Conservation (phyloP, 305 asterid genomes). For the Withania somnifera region DNA sequence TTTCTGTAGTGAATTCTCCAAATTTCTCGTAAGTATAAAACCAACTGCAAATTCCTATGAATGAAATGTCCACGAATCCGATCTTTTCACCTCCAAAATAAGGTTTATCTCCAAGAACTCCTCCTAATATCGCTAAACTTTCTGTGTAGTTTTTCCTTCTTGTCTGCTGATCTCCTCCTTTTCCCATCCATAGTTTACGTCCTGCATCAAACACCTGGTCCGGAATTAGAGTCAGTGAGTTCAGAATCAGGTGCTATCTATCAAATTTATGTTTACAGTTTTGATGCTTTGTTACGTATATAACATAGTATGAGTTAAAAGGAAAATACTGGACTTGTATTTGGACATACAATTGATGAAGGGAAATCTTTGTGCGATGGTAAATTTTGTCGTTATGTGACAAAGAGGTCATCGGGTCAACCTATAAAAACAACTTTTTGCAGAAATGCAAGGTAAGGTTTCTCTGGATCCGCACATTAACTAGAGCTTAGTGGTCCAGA, state of each 20-base stretch:
- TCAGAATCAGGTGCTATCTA: background rate
- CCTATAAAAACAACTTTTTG: background rate
- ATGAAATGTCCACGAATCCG: slow-evolving; percentile 32
- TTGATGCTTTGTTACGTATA: background rate
- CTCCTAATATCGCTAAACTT: slow-evolving; percentile 18
- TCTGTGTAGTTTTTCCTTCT: slow-evolving; percentile 17
- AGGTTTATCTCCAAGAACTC: slow-evolving; percentile 24
- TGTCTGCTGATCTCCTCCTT: slow-evolving; percentile 31
- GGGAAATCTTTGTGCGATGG: too few relatives aligned
- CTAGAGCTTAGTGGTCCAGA: background rate
- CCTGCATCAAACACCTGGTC: slow-evolving; percentile 17
- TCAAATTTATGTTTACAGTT: background rate
- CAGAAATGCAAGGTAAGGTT: background rate
- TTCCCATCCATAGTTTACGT: slow-evolving; percentile 22
- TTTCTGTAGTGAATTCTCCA: slow-evolving; percentile 25
- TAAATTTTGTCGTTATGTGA: too few relatives aligned
- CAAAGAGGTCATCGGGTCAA: background rate
- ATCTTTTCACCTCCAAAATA: slow-evolving; percentile 35
- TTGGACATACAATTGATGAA: too few relatives aligned
- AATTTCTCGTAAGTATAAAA: slow-evolving; percentile 27
- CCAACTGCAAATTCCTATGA: slow-evolving; percentile 30
- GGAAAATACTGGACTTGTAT: too few relatives aligned
- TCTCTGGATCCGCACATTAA: background rate
- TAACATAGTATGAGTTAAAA: background rate
- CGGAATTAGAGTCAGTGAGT: background rate